Evolutionary conservation across 2,329 filamentous ascomycete genomes (phyloP).

Genomic region (Akanthomyces lecanii): DNA sequence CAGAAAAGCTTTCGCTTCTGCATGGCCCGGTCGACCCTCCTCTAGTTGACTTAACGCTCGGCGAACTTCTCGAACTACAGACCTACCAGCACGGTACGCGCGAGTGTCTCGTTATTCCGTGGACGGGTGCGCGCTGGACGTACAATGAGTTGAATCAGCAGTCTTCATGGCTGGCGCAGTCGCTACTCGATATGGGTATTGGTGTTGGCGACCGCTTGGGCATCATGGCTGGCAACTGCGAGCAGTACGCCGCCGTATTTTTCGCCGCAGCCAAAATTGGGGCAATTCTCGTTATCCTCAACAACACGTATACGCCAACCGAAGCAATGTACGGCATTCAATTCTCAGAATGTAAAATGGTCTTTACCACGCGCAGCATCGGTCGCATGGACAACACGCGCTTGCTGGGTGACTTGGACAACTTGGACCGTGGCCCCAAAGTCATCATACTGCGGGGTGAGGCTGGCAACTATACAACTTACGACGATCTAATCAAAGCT

Average conservation of each 20-base stretch:
- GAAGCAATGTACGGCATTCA: slow-evolving; percentile 68
- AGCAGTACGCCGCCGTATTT: slow-evolving; percentile 76
- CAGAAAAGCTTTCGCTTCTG: slow-evolving; percentile 53
- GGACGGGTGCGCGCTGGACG: slow-evolving; percentile 71
- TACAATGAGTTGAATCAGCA: slow-evolving; percentile 62
- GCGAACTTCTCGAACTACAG: slow-evolving; percentile 69
- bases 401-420: slow-evolving; percentile 52
- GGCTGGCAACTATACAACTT: slow-evolving; percentile 53
- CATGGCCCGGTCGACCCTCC: slow-evolving; percentile 65
- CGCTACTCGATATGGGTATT: slow-evolving; percentile 63
- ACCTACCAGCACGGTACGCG: slow-evolving; percentile 59
- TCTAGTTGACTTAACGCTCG: slow-evolving; percentile 66
- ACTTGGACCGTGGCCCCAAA: slow-evolving; percentile 41
- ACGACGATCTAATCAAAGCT: slow-evolving; percentile 52
- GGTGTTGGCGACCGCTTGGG: slow-evolving; percentile 65
- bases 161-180: slow-evolving; percentile 58
- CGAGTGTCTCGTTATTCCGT: slow-evolving; percentile 69
- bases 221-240: slow-evolving; percentile 73
- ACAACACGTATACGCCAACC: slow-evolving; percentile 74
- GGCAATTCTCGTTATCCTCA: slow-evolving; percentile 69
- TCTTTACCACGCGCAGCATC: slow-evolving; percentile 69
- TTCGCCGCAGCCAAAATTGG: slow-evolving; percentile 66
- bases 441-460: slow-evolving; percentile 59
- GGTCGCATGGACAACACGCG: slow-evolving; percentile 60
- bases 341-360: slow-evolving; percentile 66